A percentile compares a stretch with the other conserved stretches of the same genome.
Evolutionary conservation across 257 asterid species (phyloP).

Genomic region (Agastache rugosa): DNA sequence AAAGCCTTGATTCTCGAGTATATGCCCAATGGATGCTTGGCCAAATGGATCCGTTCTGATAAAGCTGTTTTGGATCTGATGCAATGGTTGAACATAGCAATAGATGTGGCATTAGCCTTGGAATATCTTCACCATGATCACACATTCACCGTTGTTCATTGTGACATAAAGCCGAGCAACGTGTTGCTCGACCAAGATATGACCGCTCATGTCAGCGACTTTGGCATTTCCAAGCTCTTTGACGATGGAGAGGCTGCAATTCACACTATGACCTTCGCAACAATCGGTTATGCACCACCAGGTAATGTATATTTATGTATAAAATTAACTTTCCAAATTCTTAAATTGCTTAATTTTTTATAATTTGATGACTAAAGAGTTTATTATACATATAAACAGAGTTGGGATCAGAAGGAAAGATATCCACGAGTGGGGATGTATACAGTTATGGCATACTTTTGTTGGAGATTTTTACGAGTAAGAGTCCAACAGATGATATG

Average conservation of each 20-base stretch:
- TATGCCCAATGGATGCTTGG: constrained; percentile 23
- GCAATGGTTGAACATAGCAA: constrained; percentile 1
- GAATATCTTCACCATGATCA: constrained; percentile 34
- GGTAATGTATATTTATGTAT: neutral
- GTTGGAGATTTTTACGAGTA: constrained; percentile 29
- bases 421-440: constrained; percentile 4
- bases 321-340: neutral
- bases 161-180: constrained; percentile 31
- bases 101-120: constrained; percentile 32
- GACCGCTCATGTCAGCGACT: constrained; percentile 27
- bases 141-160: constrained; percentile 1
- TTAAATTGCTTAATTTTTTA: too few species aligned
- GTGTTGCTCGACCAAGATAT: constrained; percentile 18
- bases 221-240: constrained; percentile 22
- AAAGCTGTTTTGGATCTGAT: neutral
- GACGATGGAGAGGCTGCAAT: neutral
- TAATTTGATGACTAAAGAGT: too few species aligned
- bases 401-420: constrained; percentile 1
- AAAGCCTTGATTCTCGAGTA: constrained; percentile 24
- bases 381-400: neutral
- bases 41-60: constrained; percentile 11
- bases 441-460: constrained; percentile 25
- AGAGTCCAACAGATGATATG: constrained; percentile 4
- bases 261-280: constrained; percentile 18
- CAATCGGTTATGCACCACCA: constrained; percentile 33